phyloP scores from a whole-genome alignment of 306 rosid genomes.

The Arachis hypogaea region DNA sequence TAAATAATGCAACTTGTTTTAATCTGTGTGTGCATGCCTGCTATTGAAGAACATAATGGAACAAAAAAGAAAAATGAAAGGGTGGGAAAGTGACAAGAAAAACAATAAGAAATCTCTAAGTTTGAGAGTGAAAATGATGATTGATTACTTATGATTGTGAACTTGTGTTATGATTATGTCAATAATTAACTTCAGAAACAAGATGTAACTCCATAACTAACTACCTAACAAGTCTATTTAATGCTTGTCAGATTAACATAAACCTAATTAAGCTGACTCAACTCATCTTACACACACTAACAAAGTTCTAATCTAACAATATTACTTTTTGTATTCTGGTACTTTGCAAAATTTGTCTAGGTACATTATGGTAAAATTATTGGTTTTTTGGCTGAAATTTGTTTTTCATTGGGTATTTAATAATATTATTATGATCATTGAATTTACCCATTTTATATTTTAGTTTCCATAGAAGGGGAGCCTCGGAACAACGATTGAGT shows the following conservation, averaged over 20 bases:
- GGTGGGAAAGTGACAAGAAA: neutral
- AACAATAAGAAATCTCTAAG: neutral
- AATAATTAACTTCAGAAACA: neutral
- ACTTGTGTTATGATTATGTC: neutral
- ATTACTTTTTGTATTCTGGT: constrained; percentile 6
- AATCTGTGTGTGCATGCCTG: neutral
- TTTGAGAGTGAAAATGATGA: neutral
- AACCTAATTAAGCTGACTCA: neutral
- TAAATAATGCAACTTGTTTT: constrained; percentile 24
- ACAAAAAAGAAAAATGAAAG: neutral
- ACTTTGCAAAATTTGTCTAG: constrained; percentile 5
- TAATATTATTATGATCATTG: constrained; percentile 19
- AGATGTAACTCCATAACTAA: neutral
- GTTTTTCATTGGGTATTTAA: neutral
- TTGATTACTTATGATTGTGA: neutral
- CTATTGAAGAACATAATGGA: neutral
- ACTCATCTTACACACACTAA: neutral
- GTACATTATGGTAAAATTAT: neutral
- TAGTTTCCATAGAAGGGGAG: no score
- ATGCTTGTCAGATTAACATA: neutral
- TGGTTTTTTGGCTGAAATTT: constrained; percentile 13
- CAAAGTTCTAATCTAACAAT: neutral
- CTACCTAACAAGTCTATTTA: neutral
- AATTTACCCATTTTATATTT: neutral
- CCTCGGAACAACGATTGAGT: no score